A percentile compares a stretch with the other conserved stretches of the same genome.
Evolutionary conservation across 192 early-diverging fungal species (phyloP).

Genomic region (Entrophospora sp.): DNA sequence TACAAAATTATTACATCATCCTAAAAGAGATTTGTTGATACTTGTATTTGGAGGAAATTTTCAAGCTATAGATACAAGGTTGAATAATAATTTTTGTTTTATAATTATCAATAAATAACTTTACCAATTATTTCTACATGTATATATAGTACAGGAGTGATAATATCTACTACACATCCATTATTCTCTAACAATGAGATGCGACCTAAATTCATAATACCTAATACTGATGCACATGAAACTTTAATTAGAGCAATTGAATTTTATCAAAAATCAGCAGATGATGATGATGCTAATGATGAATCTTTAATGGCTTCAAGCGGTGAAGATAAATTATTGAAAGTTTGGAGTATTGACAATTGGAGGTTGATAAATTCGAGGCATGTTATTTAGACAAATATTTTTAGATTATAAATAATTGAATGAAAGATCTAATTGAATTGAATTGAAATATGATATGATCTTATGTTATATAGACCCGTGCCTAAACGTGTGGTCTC

Average conservation of each 20-base stretch:
- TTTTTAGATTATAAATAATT: not conserved
- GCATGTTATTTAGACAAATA: too few species aligned
- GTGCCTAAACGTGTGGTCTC: constrained; percentile 69
- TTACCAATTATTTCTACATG: not conserved
- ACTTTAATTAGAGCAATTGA: constrained; percentile 39
- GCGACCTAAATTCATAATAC: constrained; percentile 21
- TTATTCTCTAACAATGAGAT: constrained; percentile 18
- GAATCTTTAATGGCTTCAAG: constrained; percentile 50
- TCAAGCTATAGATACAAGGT: constrained; percentile 43
- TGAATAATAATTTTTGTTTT: not conserved
- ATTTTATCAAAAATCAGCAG: too few species aligned
- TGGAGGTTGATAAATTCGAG: constrained; percentile 47
- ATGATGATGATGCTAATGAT: constrained; percentile 40
- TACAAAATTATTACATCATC: constrained; percentile 36
- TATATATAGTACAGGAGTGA: constrained; percentile 17
- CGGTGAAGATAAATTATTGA: constrained; percentile 58
- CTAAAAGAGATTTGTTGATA: constrained; percentile 34
- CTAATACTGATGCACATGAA: constrained; percentile 11
- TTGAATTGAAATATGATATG: constrained; percentile 14
- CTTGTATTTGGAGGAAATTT: constrained; percentile 44
- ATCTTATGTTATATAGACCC: constrained; percentile 29
- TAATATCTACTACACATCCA: constrained; percentile 5
- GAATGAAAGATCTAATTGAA: not conserved
- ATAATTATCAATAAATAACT: not conserved
- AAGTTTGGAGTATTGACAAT: constrained; percentile 52